Evolutionary conservation across 1,284 basidiomycete species (phyloP).

Genomic region (Sporisorium reilianum): DNA sequence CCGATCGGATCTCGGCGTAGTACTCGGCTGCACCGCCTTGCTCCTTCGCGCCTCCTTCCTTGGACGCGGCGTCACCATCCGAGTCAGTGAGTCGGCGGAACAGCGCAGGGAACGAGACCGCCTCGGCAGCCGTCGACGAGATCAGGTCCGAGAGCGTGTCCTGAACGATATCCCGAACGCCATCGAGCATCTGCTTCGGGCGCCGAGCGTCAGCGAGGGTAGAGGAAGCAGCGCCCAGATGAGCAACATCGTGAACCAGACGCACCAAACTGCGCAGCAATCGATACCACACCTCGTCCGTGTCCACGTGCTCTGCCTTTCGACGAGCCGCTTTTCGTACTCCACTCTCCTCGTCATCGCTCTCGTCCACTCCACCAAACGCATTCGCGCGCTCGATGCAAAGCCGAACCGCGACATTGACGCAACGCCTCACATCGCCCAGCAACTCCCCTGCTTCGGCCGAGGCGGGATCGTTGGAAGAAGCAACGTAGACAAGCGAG

Average conservation of each 20-base stretch:
- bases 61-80: slow-evolving; percentile 71
- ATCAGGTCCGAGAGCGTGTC: slow-evolving; percentile 86
- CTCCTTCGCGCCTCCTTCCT: slow-evolving; percentile 32
- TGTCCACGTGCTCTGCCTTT: slow-evolving; percentile 65
- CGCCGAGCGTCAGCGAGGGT: not conserved
- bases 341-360: slow-evolving; percentile 34
- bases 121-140: slow-evolving; percentile 82
- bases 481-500: slow-evolving; percentile 27
- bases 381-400: slow-evolving; percentile 43
- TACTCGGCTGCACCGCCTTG: slow-evolving; percentile 35
- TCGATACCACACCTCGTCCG: slow-evolving; percentile 91
- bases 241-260: slow-evolving; percentile 75
- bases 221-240: slow-evolving; percentile 7
- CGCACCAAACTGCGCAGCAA: slow-evolving; percentile 84
- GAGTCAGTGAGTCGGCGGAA: slow-evolving; percentile 82
- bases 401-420: slow-evolving; percentile 53
- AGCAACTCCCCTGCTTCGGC: slow-evolving; percentile 23
- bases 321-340: not conserved
- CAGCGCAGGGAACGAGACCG: slow-evolving; percentile 87
- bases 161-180: slow-evolving; percentile 78
- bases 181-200: slow-evolving; percentile 24
- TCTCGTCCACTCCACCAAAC: slow-evolving; percentile 35
- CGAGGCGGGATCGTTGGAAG: slow-evolving; percentile 1
- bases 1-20: slow-evolving; percentile 91
- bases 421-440: slow-evolving; percentile 28